Evolutionary conservation across 2,329 filamentous ascomycete species (phyloP).

Genomic region (Colletotrichum trifolii): DNA sequence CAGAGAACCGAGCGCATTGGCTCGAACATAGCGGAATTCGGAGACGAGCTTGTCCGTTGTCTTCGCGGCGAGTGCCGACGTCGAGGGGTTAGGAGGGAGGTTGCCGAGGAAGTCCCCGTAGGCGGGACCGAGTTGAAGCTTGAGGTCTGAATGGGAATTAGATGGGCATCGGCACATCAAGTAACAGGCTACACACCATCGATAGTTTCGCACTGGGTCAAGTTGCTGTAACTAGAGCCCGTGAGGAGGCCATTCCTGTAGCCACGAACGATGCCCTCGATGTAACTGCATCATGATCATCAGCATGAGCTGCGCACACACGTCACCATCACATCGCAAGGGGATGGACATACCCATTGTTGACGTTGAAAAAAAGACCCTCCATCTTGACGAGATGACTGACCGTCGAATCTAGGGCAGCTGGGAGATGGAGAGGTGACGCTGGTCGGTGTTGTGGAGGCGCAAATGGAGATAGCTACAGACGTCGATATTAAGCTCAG

Average conservation of each 20-base stretch:
- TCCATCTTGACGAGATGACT: constrained; percentile 70
- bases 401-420: constrained; percentile 13
- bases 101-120: constrained; percentile 97
- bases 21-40: constrained; percentile 95
- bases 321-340: constrained; percentile 13
- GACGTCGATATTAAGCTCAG: constrained; percentile 25
- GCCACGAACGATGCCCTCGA: constrained; percentile 96
- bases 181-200: constrained; percentile 72
- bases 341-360: constrained; percentile 76
- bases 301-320: not conserved
- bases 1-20: constrained; percentile 90
- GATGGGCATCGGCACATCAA: constrained; percentile 25
- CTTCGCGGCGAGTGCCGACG: constrained; percentile 91
- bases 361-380: constrained; percentile 93
- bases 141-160: constrained; percentile 75
- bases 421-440: constrained; percentile 20
- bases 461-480: constrained; percentile 30
- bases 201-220: constrained; percentile 97
- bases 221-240: constrained; percentile 89
- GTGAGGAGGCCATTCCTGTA: constrained; percentile 96
- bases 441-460: constrained; percentile 33
- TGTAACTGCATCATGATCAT: constrained; percentile 72
- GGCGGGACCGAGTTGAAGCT: constrained; percentile 94
- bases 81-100: constrained; percentile 95
- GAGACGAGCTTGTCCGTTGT: constrained; percentile 98